Percentiles rank a stretch among this genome's conserved stretches.
Conservation (phyloP, 352 stramenopile genomes). For the Phytophthora pluvialis region DNA sequence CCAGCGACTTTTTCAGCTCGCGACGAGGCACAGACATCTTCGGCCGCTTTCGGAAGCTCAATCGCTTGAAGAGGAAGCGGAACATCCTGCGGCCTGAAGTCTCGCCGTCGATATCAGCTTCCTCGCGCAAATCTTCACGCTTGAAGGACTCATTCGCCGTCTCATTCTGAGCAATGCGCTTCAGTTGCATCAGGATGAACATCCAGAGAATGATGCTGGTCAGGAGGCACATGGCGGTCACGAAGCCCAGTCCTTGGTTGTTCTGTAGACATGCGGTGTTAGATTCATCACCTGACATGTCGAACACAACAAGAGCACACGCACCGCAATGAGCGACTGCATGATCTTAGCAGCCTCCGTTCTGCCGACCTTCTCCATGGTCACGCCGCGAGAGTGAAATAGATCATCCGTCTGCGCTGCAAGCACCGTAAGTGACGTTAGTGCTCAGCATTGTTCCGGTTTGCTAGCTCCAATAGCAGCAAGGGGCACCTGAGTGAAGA, state of each 20-base stretch:
- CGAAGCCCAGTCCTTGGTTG: constrained; percentile 71
- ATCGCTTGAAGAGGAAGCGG: constrained; percentile 51
- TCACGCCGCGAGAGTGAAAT: constrained; percentile 29
- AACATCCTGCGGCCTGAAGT: constrained; percentile 50
- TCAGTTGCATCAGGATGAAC: constrained; percentile 79
- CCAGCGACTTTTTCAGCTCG: constrained; percentile 62
- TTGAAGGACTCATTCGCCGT: constrained; percentile 88
- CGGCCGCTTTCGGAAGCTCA: constrained; percentile 39
- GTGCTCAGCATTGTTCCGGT: neutral
- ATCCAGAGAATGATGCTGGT: constrained; percentile 67
- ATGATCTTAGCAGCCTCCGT: constrained; percentile 47
- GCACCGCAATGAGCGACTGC: constrained; percentile 61
- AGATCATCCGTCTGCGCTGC: constrained; percentile 45
- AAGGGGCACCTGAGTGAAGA: constrained; percentile 50
- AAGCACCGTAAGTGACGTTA: constrained; percentile 3
- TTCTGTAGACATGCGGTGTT: constrained; percentile 39
- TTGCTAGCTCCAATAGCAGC: neutral
- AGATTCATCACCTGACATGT: neutral
- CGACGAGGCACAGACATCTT: constrained; percentile 32
- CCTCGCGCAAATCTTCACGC: constrained; percentile 71
- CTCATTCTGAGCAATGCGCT: constrained; percentile 72
- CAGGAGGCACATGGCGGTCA: constrained; percentile 68
- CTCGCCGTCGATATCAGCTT: constrained; percentile 57
- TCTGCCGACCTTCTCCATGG: constrained; percentile 23
- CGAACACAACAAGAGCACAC: neutral